Evolutionary conservation across 345 rosid genomes (phyloP).

Genomic region (Adansonia digitata): DNA sequence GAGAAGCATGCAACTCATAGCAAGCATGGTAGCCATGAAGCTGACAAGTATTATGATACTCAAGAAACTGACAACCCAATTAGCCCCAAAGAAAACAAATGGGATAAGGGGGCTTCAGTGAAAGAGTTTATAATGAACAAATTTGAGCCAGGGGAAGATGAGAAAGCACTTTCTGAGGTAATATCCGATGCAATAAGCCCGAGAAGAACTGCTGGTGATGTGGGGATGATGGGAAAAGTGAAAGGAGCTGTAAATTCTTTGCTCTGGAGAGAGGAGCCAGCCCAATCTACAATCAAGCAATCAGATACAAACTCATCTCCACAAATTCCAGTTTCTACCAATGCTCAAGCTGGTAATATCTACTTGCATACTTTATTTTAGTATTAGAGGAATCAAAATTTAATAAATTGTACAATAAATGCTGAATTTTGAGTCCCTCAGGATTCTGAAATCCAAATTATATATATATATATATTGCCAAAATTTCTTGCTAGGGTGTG

Average conservation of each 20-base stretch:
- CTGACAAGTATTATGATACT: not conserved
- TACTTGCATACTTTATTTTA: not conserved
- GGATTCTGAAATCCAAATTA: not conserved
- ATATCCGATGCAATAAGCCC: constrained; percentile 62
- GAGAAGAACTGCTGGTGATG: constrained; percentile 35
- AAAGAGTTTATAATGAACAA: constrained; percentile 59
- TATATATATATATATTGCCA: not conserved
- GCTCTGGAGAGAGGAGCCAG: constrained; percentile 27
- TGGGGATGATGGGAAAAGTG: constrained; percentile 38
- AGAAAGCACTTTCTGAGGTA: constrained; percentile 59
- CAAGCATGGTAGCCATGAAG: not conserved
- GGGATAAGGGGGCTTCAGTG: constrained; percentile 79
- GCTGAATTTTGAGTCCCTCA: not conserved
- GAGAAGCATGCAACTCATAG: constrained; percentile 5
- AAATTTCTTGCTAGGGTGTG: not conserved
- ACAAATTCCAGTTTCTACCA: constrained; percentile 25
- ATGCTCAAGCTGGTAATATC: constrained; percentile 37
- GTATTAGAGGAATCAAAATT: not conserved
- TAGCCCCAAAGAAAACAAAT: constrained; percentile 21
- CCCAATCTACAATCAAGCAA: constrained; percentile 17
- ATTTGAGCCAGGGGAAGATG: constrained; percentile 74
- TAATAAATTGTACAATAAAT: not conserved
- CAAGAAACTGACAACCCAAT: constrained; percentile 5
- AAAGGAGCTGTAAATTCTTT: constrained; percentile 47
- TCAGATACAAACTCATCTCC: constrained; percentile 26